Percentiles rank a stretch among this genome's conserved stretches.
Evolutionary conservation across 352 stramenopile species (phyloP).

Genomic region (Halophytophthora batemanensis): DNA sequence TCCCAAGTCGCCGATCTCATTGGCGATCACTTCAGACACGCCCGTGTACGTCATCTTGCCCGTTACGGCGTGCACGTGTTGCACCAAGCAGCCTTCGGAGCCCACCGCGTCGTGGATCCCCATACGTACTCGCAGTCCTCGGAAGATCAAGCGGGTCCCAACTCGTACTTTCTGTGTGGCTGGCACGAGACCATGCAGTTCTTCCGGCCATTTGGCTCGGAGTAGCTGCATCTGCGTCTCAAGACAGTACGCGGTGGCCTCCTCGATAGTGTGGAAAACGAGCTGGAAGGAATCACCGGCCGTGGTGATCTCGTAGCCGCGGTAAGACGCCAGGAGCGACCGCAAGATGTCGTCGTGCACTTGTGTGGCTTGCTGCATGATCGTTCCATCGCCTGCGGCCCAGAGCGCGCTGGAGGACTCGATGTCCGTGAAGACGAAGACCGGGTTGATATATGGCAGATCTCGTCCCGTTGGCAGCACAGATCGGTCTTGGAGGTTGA

Average conservation of each 20-base stretch:
- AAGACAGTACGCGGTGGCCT: conserved; percentile 51
- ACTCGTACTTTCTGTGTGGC: conserved; percentile 32
- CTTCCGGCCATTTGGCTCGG: conserved; percentile 47
- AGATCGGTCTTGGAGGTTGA: conserved; percentile 17
- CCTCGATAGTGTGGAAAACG: conserved; percentile 50
- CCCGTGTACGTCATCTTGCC: conserved; percentile 41
- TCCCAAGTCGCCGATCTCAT: conserved; percentile 45
- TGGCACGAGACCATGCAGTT: conserved; percentile 36
- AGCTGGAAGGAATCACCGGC: conserved; percentile 61
- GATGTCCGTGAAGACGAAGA: conserved; percentile 63
- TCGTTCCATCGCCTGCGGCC: conserved; percentile 23
- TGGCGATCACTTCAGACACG: conserved; percentile 42
- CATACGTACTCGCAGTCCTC: conserved; percentile 46
- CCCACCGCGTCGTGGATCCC: conserved; percentile 36
- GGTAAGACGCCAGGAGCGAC: conserved; percentile 24
- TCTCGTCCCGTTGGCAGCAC: conserved; percentile 2
- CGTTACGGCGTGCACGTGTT: conserved; percentile 40
- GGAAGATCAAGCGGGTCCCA: conserved; percentile 28
- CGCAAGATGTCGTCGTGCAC: conserved; percentile 42
- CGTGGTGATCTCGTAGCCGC: conserved; percentile 70
- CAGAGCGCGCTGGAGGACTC: conserved; percentile 52
- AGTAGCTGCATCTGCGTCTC: conserved; percentile 43
- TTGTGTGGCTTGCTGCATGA: conserved; percentile 35
- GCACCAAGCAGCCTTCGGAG: conserved; percentile 27
- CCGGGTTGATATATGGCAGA: conserved; percentile 23